Evolutionary conservation across 805 yeast species (phyloP), one percentile per base, ranked within the genome.

Genomic region (Lipomyces orientalis): DNA sequence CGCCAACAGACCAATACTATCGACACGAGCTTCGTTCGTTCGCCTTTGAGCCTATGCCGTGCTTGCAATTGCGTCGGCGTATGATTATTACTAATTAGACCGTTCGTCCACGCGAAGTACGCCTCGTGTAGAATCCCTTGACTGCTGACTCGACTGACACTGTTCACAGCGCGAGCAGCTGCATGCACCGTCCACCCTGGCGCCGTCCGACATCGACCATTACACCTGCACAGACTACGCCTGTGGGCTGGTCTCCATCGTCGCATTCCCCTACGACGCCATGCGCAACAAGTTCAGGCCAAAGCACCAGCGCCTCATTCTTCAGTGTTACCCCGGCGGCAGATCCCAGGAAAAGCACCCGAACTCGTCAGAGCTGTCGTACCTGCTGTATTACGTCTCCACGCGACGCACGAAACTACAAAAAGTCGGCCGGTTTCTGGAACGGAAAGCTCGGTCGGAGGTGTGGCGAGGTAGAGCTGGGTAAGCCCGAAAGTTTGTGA

Each of bases 311-410:
- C 88, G 91, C 75, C 83, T 93, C 75, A 90, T 95, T 51, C 85
- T 90, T 61, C 97, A 91, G 78, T 95, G 98, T 81, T 94, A 94
- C 77, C 98, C 97, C 5, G 86, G 95, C 1, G 97, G 98, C 1
- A 84, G 92, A 68, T 89, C 88, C 7, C 84, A 85, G 5, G 98
- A 93, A 75, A 93, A 93, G 80, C 89, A 90, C 74, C 97, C 99
- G 16, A 93, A 94, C 77, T 87, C 97, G 1, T 91, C 97, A 25
- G 98, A 95, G 77, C 83, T 96, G 58, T 89, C 96, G 67, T 92
- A 93, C 76, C 82, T 94, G 72, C 80, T 94, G 39, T 94, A 90
- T 81, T 94, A 94, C 77, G 97, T 97, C 25, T 88, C 96, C 54
- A 89, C 97, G 3, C 83, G 98, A 73, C 83, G 97, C 64, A 89